phyloP scores from a whole-genome alignment of 345 rosid species.

The Rhizophora mangle region DNA sequence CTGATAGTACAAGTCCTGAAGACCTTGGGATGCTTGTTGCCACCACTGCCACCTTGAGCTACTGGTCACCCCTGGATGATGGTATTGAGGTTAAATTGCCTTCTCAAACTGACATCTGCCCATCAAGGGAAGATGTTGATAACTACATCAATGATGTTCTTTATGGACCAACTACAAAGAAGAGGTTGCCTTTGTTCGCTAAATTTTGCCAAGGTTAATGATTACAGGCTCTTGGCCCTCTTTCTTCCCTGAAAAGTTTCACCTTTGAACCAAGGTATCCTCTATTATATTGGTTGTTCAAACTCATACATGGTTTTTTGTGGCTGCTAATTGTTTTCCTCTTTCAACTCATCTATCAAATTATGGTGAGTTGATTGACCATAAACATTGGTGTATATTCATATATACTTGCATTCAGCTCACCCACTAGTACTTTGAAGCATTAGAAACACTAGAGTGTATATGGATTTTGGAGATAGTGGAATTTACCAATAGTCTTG shows the following conservation, averaged over 20 bases:
- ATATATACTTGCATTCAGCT: too few species aligned
- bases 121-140: conserved; percentile 32
- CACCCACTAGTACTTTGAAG: too few species aligned
- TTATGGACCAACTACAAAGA: conserved; percentile 27
- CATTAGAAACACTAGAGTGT: too few species aligned
- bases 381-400: too few species aligned
- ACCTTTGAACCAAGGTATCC: background rate
- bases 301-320: too few species aligned
- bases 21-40: background rate
- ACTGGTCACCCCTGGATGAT: conserved; percentile 75
- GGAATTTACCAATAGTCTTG: too few species aligned
- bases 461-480: too few species aligned
- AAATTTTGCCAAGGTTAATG: conserved; percentile 30
- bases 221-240: too few species aligned
- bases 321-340: too few species aligned
- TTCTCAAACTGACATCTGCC: conserved; percentile 13
- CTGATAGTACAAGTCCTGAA: background rate
- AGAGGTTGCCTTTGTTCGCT: conserved; percentile 39
- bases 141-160: conserved; percentile 29
- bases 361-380: too few species aligned
- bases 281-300: too few species aligned
- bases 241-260: background rate
- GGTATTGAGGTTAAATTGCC: conserved; percentile 48
- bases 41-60: background rate
- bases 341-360: too few species aligned